A percentile compares a stretch with the other conserved stretches of the same genome.
Conservation (phyloP, 1,284 basidiomycete genomes). For the Hemileia vastatrix region DNA sequence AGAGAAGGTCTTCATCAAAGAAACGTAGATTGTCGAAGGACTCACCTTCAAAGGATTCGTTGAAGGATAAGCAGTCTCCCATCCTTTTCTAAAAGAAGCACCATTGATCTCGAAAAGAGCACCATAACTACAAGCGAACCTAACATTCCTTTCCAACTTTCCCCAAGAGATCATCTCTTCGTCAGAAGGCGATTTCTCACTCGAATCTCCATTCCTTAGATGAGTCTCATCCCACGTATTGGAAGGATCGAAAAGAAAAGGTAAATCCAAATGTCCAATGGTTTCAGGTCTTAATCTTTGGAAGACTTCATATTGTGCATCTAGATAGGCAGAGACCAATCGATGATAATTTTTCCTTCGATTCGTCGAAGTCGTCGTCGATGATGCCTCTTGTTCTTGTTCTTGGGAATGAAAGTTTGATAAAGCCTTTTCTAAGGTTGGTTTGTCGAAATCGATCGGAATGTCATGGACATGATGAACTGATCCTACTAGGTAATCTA, state of each 20-base stretch:
- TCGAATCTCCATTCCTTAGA: conserved; percentile 49
- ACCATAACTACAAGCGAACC: conserved; percentile 65
- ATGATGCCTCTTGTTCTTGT: conserved; percentile 9
- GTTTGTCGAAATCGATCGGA: conserved; percentile 82
- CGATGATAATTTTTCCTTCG: too few relatives aligned
- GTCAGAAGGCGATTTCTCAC: too few relatives aligned
- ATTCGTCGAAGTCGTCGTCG: conserved; percentile 25
- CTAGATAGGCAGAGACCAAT: conserved; percentile 66
- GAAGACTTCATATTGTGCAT: conserved; percentile 65
- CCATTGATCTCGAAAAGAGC: conserved; percentile 89
- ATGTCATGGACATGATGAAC: conserved; percentile 79
- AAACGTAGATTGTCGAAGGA: conserved; percentile 18
- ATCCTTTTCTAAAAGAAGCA: conserved; percentile 82
- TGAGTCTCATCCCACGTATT: too few relatives aligned
- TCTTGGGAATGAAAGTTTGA: conserved; percentile 30
- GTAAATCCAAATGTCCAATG: conserved; percentile 85
- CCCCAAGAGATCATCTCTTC: conserved; percentile 55
- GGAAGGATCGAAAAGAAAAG: conserved; percentile 68
- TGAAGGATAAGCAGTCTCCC: conserved; percentile 73
- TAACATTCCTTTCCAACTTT: conserved; percentile 65
- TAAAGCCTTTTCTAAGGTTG: conserved; percentile 51
- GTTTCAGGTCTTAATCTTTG: conserved; percentile 68
- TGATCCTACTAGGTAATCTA: conserved; percentile 87
- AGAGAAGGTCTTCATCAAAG: not conserved
- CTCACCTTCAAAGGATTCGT: conserved; percentile 63